phyloP scores from a whole-genome alignment of 805 yeast species.

The Metschnikowia noctiluminum region DNA sequence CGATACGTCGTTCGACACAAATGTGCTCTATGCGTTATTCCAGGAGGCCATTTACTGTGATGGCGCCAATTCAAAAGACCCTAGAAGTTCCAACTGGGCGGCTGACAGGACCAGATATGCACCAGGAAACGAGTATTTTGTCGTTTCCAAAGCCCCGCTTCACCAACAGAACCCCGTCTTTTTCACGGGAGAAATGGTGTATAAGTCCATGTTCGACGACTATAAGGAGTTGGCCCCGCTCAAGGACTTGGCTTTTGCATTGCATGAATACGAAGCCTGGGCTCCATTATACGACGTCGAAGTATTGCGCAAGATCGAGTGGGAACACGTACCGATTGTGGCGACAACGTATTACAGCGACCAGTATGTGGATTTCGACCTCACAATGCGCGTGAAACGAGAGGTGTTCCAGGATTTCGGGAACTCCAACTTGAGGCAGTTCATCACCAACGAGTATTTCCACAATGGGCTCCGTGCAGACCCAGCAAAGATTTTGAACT shows the following conservation, averaged over 20 bases:
- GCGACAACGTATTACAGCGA: slow-evolving; percentile 49
- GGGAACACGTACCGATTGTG: slow-evolving; percentile 41
- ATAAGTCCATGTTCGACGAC: slow-evolving; percentile 48
- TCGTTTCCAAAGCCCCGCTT: slow-evolving; percentile 14
- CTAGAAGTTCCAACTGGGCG: slow-evolving; percentile 40
- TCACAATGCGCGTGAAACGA: slow-evolving; percentile 36
- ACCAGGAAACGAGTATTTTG: slow-evolving; percentile 25
- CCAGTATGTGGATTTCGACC: slow-evolving; percentile 49
- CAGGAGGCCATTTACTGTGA: too few relatives aligned
- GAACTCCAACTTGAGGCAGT: slow-evolving; percentile 37
- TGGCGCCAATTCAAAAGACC: too few relatives aligned
- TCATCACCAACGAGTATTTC: slow-evolving; percentile 47
- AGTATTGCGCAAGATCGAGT: slow-evolving; percentile 26
- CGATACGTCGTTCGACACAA: slow-evolving; percentile 47
- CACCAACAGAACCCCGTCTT: slow-evolving; percentile 24
- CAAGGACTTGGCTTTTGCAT: slow-evolving; percentile 37
- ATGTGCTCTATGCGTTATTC: slow-evolving; percentile 50
- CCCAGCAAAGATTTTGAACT: slow-evolving; percentile 37
- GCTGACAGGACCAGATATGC: slow-evolving; percentile 40
- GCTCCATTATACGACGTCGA: slow-evolving; percentile 33
- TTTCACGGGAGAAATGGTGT: slow-evolving; percentile 58
- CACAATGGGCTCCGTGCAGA: slow-evolving; percentile 49
- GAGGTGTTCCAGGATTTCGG: slow-evolving; percentile 26
- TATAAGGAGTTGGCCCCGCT: slow-evolving; percentile 41
- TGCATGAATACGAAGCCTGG: slow-evolving; percentile 37